Evolutionary conservation across 768 basidiomycete species (phyloP), one percentile per base, ranked within the genome.

Genomic region (Leccinum truebloodii): DNA sequence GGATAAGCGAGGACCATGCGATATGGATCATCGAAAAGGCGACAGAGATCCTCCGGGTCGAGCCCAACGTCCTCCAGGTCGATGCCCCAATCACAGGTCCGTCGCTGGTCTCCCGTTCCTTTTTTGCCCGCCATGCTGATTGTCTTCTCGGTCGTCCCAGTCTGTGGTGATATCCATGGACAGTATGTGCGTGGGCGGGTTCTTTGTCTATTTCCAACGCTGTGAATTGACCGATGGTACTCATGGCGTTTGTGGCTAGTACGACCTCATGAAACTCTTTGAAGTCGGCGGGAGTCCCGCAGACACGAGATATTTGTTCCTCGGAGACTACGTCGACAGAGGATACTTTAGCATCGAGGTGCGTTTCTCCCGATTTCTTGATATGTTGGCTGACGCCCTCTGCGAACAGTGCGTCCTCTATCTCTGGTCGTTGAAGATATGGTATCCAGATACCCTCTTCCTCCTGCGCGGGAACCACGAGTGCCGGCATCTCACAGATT

Each of bases 401-500:
- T 48, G 37, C 2, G 22, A 0, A 35, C 53, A 98, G 95, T 98
- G 96, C 73, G 96, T 98, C 20, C 79, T 98, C 51, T 99, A 99
- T 75, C 83, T 99, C 30, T 99, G 95, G 95, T 85, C 94, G 2
- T 82, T 99, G 75, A 99, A 99, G 81, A 98, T 99, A 74, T 98
- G 96, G 95, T 98, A 98, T 75, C 97, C 97, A 55, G 88, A 95
- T 67, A 97, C 95, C 28, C 81, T 98, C 39, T 98, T 96, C 82
- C 85, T 99, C 44, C 83, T 99, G 37, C 92, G 97, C 54, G 97
- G 97, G 53, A 99, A 99, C 70, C 97, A 99, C 75, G 97, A 99
- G 79, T 99, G 97, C 73, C 88, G 97, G 53, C 97, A 98, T 78
- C 78, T 98, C 73, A 99, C 96, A 22, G 95, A 98, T 71, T 98